Evolutionary conservation across 2,329 filamentous ascomycete genomes (phyloP), one percentile per base, ranked within the genome.

Genomic region (Cladosporium sp.): DNA sequence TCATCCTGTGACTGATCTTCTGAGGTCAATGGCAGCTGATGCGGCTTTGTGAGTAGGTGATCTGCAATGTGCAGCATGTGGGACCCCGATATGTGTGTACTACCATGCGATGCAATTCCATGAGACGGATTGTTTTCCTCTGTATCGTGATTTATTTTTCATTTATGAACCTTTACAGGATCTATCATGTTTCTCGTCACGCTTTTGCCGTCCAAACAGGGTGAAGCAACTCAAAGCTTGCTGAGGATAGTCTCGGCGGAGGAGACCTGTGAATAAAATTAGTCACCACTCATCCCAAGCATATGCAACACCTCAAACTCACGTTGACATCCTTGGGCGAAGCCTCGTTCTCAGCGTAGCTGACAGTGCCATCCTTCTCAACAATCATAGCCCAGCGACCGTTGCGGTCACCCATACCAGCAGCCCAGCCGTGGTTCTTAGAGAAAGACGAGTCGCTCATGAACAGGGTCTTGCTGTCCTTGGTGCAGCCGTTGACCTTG

Each of bases 401-500:
- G 70, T 91, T 93, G 70, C 92, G 86, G 75, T 91, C 89, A 66
- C 88, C 90, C 76, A 80, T 78, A 23, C 82, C 84, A 56, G 86
- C 82, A 69, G 84, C 86, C 92, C 92, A 96, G 77, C 90, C 92
- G 72, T 93, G 85, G 76, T 84, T 84, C 83, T 90, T 88, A 79
- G 88, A 90, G 85, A 96, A 96, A 74, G 86, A 87, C 70, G 87
- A 84, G 79, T 96, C 92, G 73, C 87, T 88, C 75, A 92, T 86
- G 83, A 96, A 95, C 72, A 95, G 84, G 78, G 89, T 84, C 73
- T 90, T 87, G 73, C 86, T 85, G 72, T 94, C 89, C 69, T 88
- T 87, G 75, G 86, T 89, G 75, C 94, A 84, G 62, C 85, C 84
- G 81, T 96, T 94, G 75, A 92, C 92, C 86, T 96, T 96, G 80